Percentiles rank a stretch among this genome's conserved stretches.
Conservation (phyloP, 2,329 filamentous ascomycete species). For the Hypoxylon sp. region DNA sequence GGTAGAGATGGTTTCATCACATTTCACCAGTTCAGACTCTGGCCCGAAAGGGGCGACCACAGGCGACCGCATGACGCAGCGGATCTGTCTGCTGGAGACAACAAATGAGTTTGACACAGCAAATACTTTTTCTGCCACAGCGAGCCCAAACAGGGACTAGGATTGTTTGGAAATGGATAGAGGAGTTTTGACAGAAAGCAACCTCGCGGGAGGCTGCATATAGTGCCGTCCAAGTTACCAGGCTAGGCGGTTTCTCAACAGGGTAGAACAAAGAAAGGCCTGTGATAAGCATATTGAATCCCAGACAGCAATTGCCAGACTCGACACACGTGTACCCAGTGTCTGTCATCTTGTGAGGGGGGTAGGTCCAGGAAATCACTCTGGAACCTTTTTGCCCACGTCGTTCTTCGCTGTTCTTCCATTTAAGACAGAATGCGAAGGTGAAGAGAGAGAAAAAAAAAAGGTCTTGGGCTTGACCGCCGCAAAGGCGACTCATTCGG, state of each 20-base stretch:
- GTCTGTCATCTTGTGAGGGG: slow-evolving; percentile 39
- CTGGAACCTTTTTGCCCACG: slow-evolving; percentile 28
- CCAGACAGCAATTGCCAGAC: slow-evolving; percentile 56
- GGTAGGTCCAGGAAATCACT: slow-evolving; percentile 29
- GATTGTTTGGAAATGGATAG: slow-evolving; percentile 51
- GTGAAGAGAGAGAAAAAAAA: no score
- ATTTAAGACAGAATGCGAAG: slow-evolving; percentile 40
- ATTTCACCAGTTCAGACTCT: slow-evolving; percentile 48
- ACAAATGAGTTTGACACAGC: slow-evolving; percentile 54
- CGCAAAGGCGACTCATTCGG: slow-evolving; percentile 42
- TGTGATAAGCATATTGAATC: slow-evolving; percentile 47
- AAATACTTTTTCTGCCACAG: slow-evolving; percentile 52
- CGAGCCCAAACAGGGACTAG: slow-evolving; percentile 53
- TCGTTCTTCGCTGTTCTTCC: slow-evolving; percentile 36
- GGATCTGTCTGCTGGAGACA: slow-evolving; percentile 47
- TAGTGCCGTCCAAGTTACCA: slow-evolving; percentile 53
- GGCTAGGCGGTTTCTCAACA: slow-evolving; percentile 50
- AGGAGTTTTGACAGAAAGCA: slow-evolving; percentile 52
- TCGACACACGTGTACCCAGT: slow-evolving; percentile 62
- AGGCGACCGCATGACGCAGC: slow-evolving; percentile 53
- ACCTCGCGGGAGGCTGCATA: slow-evolving; percentile 57
- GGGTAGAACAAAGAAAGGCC: slow-evolving; percentile 57
- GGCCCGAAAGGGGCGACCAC: slow-evolving; percentile 52
- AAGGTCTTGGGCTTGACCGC: slow-evolving; percentile 46
- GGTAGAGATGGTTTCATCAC: slow-evolving; percentile 51